Evolutionary conservation across 495 filamentous ascomycete species (phyloP).

Genomic region (Penicillium malachiteum): DNA sequence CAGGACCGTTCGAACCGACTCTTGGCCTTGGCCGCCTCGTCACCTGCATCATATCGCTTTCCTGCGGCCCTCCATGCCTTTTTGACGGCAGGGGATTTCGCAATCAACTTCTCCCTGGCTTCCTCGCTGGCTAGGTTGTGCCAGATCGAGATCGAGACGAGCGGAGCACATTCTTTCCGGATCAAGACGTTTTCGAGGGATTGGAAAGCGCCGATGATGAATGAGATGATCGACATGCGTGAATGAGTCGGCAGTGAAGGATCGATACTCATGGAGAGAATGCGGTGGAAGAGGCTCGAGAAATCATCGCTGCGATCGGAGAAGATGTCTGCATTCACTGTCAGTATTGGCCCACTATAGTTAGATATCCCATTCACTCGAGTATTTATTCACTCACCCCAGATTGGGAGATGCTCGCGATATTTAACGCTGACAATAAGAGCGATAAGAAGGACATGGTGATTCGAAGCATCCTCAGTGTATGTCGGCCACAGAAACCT

Average conservation of each 20-base stretch:
- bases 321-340: conserved; percentile 60
- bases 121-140: conserved; percentile 78
- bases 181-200: conserved; percentile 87
- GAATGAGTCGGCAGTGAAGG: conserved; percentile 65
- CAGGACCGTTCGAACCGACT: conserved; percentile 91
- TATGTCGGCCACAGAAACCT: conserved; percentile 96
- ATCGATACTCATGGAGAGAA: conserved; percentile 87
- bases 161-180: conserved; percentile 90
- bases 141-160: conserved; percentile 95
- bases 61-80: conserved; percentile 88
- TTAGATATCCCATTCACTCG: conserved; percentile 20
- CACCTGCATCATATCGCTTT: conserved; percentile 85
- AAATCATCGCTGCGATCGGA: conserved; percentile 76
- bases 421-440: conserved; percentile 85
- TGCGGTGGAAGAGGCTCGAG: conserved; percentile 83
- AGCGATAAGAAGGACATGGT: conserved; percentile 82
- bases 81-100: conserved; percentile 65
- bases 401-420: conserved; percentile 81
- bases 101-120: conserved; percentile 65
- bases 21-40: conserved; percentile 73
- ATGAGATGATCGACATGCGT: conserved; percentile 76
- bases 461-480: conserved; percentile 82
- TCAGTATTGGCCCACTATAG: conserved; percentile 11
- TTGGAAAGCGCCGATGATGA: conserved; percentile 89
- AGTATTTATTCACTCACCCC: conserved; percentile 56